Conservation (phyloP, 1,284 basidiomycete species). For the Gymnopus androsaceus region DNA sequence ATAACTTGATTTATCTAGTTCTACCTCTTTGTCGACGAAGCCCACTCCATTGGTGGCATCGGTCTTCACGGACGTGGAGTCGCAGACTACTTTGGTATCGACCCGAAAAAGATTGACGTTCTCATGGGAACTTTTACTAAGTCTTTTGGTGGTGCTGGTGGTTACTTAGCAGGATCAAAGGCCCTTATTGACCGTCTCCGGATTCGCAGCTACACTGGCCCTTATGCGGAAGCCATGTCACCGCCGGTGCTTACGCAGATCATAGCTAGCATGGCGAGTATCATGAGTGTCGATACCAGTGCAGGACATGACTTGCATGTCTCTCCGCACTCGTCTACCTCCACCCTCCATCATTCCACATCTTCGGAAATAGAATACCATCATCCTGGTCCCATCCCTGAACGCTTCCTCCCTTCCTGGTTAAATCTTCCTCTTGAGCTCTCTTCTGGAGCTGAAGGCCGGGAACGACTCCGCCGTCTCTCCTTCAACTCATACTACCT, state of each 20-base stretch:
- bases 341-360: slow-evolving; percentile 23
- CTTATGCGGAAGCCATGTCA: slow-evolving; percentile 90
- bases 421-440: slow-evolving; percentile 69
- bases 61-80: slow-evolving; percentile 95
- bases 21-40: slow-evolving; percentile 95
- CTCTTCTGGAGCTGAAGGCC: slow-evolving; percentile 82
- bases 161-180: slow-evolving; percentile 90
- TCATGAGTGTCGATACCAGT: slow-evolving; percentile 80
- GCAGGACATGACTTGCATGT: slow-evolving; percentile 19
- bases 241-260: slow-evolving; percentile 93
- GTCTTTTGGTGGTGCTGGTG: slow-evolving; percentile 96
- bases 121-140: slow-evolving; percentile 99
- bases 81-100: slow-evolving; percentile 90
- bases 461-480: slow-evolving; percentile 79
- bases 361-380: slow-evolving; percentile 39
- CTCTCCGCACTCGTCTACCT: slow-evolving; percentile 27
- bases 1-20: slow-evolving; percentile 56
- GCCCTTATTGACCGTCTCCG: slow-evolving; percentile 82
- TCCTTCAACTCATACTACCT: slow-evolving; percentile 97
- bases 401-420: slow-evolving; percentile 67
- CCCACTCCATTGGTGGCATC: slow-evolving; percentile 95
- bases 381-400: slow-evolving; percentile 69
- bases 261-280: slow-evolving; percentile 90
- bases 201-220: slow-evolving; percentile 79
- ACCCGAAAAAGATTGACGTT: slow-evolving; percentile 84